Percentiles rank a stretch among this genome's conserved stretches.
phyloP scores from a whole-genome alignment of 495 filamentous ascomycete species.

The Aspergillus wentii region DNA sequence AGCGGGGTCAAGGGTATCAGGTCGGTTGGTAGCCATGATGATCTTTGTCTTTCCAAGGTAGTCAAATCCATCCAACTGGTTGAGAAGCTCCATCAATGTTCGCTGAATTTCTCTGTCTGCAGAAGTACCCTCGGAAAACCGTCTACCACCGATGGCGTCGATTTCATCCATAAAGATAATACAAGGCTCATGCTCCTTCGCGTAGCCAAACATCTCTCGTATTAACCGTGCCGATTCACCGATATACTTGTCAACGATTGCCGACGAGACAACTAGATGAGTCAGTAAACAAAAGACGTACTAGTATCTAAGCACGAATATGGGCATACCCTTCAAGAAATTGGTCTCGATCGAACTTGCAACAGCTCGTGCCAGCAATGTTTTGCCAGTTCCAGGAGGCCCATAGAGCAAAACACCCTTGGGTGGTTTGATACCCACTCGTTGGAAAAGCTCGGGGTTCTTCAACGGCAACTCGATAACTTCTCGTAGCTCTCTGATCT shows the following conservation, averaged over 20 bases:
- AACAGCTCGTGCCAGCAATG: slow-evolving; percentile 88
- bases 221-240: slow-evolving; percentile 97
- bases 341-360: slow-evolving; percentile 97
- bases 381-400: slow-evolving; percentile 97
- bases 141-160: slow-evolving; percentile 94
- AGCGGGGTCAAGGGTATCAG: slow-evolving; percentile 95
- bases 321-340: slow-evolving; percentile 81
- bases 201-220: slow-evolving; percentile 99
- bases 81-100: slow-evolving; percentile 97
- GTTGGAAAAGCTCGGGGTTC: slow-evolving; percentile 95
- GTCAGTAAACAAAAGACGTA: slow-evolving; percentile 18
- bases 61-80: slow-evolving; percentile 98
- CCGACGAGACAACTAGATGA: slow-evolving; percentile 92
- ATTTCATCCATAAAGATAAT: slow-evolving; percentile 99
- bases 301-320: too few species aligned
- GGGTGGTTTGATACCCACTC: slow-evolving; percentile 98
- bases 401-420: slow-evolving; percentile 98
- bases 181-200: slow-evolving; percentile 98
- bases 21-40: slow-evolving; percentile 99
- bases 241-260: slow-evolving; percentile 99
- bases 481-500: slow-evolving; percentile 95
- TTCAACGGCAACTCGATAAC: slow-evolving; percentile 98
- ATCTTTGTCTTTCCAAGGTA: slow-evolving; percentile 99
- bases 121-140: slow-evolving; percentile 97
- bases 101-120: slow-evolving; percentile 99